These are phyloP conservation scores for Candida caryicola DNA, from an alignment of 805 yeast species.

Conservation along the genomic window DNA sequence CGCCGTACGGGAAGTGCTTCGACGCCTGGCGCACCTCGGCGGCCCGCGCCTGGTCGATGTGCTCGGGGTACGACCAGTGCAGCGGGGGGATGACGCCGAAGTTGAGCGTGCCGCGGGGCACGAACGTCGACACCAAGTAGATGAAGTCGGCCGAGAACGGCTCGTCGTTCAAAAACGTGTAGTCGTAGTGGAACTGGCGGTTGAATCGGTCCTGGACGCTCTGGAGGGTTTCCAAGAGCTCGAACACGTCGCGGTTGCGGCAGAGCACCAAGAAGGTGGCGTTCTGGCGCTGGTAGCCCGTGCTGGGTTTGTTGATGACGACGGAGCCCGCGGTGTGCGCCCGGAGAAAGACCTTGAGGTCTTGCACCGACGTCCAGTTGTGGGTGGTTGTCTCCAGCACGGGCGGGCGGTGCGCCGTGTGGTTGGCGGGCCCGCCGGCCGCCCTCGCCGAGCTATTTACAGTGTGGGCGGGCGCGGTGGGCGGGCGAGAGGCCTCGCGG, in stretches of 20 bases:
- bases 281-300: conserved; percentile 35
- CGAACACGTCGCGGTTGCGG: conserved; percentile 61
- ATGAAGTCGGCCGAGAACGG: conserved; percentile 63
- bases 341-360: conserved; percentile 1
- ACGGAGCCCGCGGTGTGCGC: background rate
- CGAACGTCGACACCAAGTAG: conserved; percentile 59
- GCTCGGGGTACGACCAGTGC: conserved; percentile 58
- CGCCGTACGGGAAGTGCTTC: conserved; percentile 58
- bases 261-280: conserved; percentile 72
- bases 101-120: conserved; percentile 68
- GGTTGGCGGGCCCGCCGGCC: no score
- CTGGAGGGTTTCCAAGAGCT: conserved; percentile 59
- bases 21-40: conserved; percentile 49
- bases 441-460: no score
- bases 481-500: no score
- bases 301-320: conserved; percentile 5
- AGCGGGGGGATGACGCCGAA: conserved; percentile 41
- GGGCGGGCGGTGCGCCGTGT: no score
- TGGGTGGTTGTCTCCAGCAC: background rate
- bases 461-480: no score
- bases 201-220: conserved; percentile 86
- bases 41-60: conserved; percentile 45
- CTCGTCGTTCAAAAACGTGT: conserved; percentile 72
- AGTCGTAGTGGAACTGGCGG: conserved; percentile 70
- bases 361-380: background rate